Base-by-base conservation (phyloP, 2,329 filamentous ascomycete species). In the Colletotrichum tropicicola region DNA sequence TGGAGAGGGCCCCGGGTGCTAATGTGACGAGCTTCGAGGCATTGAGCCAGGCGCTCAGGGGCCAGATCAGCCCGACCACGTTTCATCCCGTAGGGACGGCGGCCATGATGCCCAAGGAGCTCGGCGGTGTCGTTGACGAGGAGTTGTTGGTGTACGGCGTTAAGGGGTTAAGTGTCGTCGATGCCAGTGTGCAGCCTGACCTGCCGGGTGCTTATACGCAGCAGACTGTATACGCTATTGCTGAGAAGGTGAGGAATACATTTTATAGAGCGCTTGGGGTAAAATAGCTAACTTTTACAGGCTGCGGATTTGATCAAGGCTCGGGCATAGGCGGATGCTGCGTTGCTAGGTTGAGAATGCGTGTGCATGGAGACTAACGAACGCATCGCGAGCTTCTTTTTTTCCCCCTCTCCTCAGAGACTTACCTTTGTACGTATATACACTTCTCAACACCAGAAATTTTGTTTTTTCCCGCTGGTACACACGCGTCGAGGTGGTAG, bases 1-100 rank as follows among this genome's bases (percentile, higher is more conserved):
- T 70, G 0, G 79, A 80, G 64, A 60, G 72, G 6, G 57, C 65
- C 8, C 68, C 68, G 2, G 68, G 68, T 0, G 55, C 59, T 19
- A 56, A 68, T 17, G 30, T 69, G 27, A 67, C 66, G 21, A 64
- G 59, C 6, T 59, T 32, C 15, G 56, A 57, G 35, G 63, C 28
- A 21, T 28, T 69, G 23, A 32, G 55, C 27, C 59, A 56, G 30
- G 67, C 61, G 23, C 45, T 70, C 21, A 43, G 67, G 13, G 21
- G 39, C 3, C 47, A 53, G 21, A 19, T 69, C 1, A 66, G 59
- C 21, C 56, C 64, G n/a, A 70, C 67, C 0, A 64, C 59, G 15
- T 70, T 59, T 52, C 54, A 69, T n/a, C 59, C 55, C 4, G 47
- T 67, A 6, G 67, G 59, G 0, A 66, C 68, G 5, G 60, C 54